Evolutionary conservation across 2,329 filamentous ascomycete species (phyloP), one percentile per base, ranked within the genome.

Genomic region (Phaeosphaeria sp.): DNA sequence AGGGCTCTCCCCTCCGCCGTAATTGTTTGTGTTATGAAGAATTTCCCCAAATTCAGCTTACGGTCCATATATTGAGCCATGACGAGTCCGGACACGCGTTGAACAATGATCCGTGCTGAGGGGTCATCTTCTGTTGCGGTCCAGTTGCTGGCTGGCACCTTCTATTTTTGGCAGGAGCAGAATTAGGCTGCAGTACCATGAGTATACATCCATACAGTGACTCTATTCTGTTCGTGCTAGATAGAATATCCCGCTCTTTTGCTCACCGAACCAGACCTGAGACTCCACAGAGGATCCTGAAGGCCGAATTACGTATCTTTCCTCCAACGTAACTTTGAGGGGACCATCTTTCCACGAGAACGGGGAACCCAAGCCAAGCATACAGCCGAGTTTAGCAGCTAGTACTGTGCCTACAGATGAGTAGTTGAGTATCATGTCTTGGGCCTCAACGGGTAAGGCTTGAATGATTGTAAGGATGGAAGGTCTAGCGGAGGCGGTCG

Each of bases 261-360:
- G 33, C 48, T 58, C 48, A 53, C 48, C 52, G 46, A 61, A 61
- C 52, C 52, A 61, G 49, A 61, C 21, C 22, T 58, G 23, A 3
- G 55, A 58, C 46, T 61, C 55, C 9, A 58, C 55, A 52, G 52
- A 30, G 47, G 21, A 46, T 49, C 43, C 55, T 42, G 30, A 43
- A 43, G 52, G 48, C 20, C 51, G 55, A 58, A 52, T 39, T 22
- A 30, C 21, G 46, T 46, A 50, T 55, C 55, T 47, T 52, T 61
- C 58, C 44, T 30, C 33, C 55, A 59, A 52, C 1, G 23, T 50
- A 50, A 61, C 49, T 42, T 49, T 55, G 20, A 58, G 22, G 23
- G 48, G 20, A 21, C 55, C 55, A 46, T 61, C 52, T 50, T 52
- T 59, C 55, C 58, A 61, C 30, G 36, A 61, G 52, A 55, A 59